phyloP scores from a whole-genome alignment of 768 basidiomycete genomes.

The Pleurotus platypus region DNA sequence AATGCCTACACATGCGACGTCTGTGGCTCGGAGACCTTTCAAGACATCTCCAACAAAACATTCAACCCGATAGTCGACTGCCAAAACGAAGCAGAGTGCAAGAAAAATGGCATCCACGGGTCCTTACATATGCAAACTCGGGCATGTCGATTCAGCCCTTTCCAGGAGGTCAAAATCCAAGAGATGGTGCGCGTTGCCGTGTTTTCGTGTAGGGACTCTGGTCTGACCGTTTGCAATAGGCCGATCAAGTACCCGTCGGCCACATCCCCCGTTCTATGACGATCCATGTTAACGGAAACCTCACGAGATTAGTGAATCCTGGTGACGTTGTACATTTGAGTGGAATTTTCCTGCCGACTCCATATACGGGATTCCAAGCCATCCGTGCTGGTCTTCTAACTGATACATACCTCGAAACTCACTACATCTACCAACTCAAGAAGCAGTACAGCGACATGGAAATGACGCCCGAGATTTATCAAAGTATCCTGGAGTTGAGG shows the following conservation, averaged over 20 bases:
- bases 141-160: conserved; percentile 94
- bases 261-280: conserved; percentile 99
- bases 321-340: conserved; percentile 94
- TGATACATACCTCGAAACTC: conserved; percentile 93
- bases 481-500: conserved; percentile 63
- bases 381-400: conserved; percentile 94
- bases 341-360: conserved; percentile 96
- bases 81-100: conserved; percentile 81
- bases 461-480: conserved; percentile 78
- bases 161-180: conserved; percentile 98
- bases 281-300: conserved; percentile 85
- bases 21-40: conserved; percentile 98
- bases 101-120: conserved; percentile 82
- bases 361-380: conserved; percentile 97
- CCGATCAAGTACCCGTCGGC: conserved; percentile 98
- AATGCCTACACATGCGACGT: conserved; percentile 98
- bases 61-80: conserved; percentile 90
- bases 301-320: conserved; percentile 89
- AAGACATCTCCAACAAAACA: conserved; percentile 89
- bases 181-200: conserved; percentile 71
- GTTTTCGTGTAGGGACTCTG: background rate
- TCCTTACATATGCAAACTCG: conserved; percentile 98
- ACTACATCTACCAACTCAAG: conserved; percentile 90
- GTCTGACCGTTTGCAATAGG: conserved; percentile 40
- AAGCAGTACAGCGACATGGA: conserved; percentile 98